phyloP scores from a whole-genome alignment of 2,329 filamentous ascomycete genomes.

The Stemphylium beticola region DNA sequence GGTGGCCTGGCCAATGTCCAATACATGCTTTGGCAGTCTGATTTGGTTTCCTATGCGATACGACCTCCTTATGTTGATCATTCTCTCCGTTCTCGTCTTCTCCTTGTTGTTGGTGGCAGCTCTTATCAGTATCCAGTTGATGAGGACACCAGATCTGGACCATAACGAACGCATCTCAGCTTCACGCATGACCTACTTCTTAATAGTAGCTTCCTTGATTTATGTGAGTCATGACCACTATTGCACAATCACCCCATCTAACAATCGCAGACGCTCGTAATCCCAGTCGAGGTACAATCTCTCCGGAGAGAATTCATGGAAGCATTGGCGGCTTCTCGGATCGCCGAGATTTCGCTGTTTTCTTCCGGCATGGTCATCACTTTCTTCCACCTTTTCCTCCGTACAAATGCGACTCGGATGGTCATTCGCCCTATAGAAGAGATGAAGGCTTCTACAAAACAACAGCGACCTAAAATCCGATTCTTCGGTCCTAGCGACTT shows the following conservation, averaged over 20 bases:
- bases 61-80: slow-evolving; percentile 62
- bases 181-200: slow-evolving; percentile 73
- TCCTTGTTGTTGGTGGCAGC: slow-evolving; percentile 59
- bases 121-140: slow-evolving; percentile 64
- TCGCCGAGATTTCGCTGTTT: slow-evolving; percentile 70
- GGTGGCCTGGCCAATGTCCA: slow-evolving; percentile 60
- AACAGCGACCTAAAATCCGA: slow-evolving; percentile 57
- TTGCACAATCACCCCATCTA: background rate
- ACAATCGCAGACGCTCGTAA: slow-evolving; percentile 57
- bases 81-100: slow-evolving; percentile 60
- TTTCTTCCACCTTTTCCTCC: slow-evolving; percentile 70
- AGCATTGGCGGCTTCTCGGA: slow-evolving; percentile 63
- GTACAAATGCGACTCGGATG: slow-evolving; percentile 65
- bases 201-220: slow-evolving; percentile 63
- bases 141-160: slow-evolving; percentile 61
- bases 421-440: slow-evolving; percentile 59
- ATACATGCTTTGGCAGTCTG: slow-evolving; percentile 70
- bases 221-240: slow-evolving; percentile 54
- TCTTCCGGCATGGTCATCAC: slow-evolving; percentile 70
- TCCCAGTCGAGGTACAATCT: slow-evolving; percentile 67
- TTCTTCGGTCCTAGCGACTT: slow-evolving; percentile 54
- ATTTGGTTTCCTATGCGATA: slow-evolving; percentile 71
- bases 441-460: slow-evolving; percentile 47
- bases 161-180: slow-evolving; percentile 67
- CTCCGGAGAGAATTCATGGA: slow-evolving; percentile 52